These are phyloP conservation scores for Colletotrichum destructivum DNA, from an alignment of 2,329 filamentous ascomycete genomes.

Conservation along the genomic window DNA sequence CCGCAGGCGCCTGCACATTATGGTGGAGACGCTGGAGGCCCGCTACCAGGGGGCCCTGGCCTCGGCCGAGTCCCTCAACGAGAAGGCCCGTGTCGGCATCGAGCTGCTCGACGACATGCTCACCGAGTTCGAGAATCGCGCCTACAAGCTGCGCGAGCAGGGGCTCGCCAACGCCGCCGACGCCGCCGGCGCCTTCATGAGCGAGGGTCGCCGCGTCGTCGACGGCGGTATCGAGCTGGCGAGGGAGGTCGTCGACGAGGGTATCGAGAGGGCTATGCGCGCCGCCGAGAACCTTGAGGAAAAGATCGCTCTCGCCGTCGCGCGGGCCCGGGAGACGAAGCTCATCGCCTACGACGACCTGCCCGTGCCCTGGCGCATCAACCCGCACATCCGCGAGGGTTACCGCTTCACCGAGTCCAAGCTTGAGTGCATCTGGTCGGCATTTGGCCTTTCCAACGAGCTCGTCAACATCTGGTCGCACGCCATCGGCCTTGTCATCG, in stretches of 20 bases:
- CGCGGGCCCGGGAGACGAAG: slow-evolving; percentile 82
- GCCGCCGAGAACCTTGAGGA: slow-evolving; percentile 88
- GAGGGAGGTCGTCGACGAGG: slow-evolving; percentile 83
- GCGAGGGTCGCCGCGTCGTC: slow-evolving; percentile 83
- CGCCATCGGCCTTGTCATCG: slow-evolving; percentile 87
- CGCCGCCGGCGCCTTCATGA: slow-evolving; percentile 80
- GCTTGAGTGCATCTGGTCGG: slow-evolving; percentile 87
- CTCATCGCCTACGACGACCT: slow-evolving; percentile 92
- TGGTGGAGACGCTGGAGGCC: slow-evolving; percentile 92
- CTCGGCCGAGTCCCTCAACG: slow-evolving; percentile 88
- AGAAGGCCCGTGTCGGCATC: slow-evolving; percentile 91
- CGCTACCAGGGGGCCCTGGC: slow-evolving; percentile 89
- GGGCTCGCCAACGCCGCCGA: slow-evolving; percentile 78
- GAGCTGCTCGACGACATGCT: slow-evolving; percentile 89
- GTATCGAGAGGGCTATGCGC: slow-evolving; percentile 84
- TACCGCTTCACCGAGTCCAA: slow-evolving; percentile 97
- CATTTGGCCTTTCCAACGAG: slow-evolving; percentile 91
- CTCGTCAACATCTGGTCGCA: slow-evolving; percentile 99
- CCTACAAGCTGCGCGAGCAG: slow-evolving; percentile 83
- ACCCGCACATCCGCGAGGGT: slow-evolving; percentile 91
- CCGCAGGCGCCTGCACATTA: slow-evolving; percentile 84
- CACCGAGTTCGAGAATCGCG: slow-evolving; percentile 86
- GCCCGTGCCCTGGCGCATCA: slow-evolving; percentile 92
- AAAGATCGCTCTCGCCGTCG: slow-evolving; percentile 84
- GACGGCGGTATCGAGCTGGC: slow-evolving; percentile 85